These are phyloP conservation scores for Tympanopsis confertula DNA, from an alignment of 2,329 filamentous ascomycete species.

Conservation along the genomic window DNA sequence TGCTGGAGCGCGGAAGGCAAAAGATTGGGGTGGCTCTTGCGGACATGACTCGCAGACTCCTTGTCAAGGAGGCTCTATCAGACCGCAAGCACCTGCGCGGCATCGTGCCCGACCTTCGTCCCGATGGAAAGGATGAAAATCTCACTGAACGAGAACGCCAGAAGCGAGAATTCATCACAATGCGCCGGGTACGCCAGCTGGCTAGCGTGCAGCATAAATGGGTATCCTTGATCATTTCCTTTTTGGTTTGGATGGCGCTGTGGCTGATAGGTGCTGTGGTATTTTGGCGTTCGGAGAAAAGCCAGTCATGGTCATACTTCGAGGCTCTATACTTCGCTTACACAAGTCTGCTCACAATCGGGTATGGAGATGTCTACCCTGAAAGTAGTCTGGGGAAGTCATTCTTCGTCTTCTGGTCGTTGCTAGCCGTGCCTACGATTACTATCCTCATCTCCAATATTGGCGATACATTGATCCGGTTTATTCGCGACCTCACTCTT, in stretches of 20 bases:
- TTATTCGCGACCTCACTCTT: neutral
- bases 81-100: neutral
- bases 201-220: neutral
- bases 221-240: neutral
- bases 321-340: slow-evolving; percentile 52
- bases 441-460: slow-evolving; percentile 47
- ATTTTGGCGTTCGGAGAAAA: neutral
- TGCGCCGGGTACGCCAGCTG: neutral
- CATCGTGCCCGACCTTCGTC: neutral
- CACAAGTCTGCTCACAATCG: slow-evolving; percentile 47
- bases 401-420: slow-evolving; percentile 52
- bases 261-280: neutral
- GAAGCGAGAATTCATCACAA: neutral
- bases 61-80: neutral
- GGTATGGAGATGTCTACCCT: slow-evolving; percentile 49
- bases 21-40: neutral
- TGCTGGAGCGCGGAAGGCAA: neutral
- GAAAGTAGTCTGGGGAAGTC: slow-evolving; percentile 44
- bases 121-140: neutral
- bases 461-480: slow-evolving; percentile 41
- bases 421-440: slow-evolving; percentile 52
- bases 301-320: slow-evolving; percentile 38
- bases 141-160: neutral
- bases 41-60: neutral
- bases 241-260: neutral